phyloP scores from a whole-genome alignment of 1,284 basidiomycete species.

The Phaffia rhodozyma region DNA sequence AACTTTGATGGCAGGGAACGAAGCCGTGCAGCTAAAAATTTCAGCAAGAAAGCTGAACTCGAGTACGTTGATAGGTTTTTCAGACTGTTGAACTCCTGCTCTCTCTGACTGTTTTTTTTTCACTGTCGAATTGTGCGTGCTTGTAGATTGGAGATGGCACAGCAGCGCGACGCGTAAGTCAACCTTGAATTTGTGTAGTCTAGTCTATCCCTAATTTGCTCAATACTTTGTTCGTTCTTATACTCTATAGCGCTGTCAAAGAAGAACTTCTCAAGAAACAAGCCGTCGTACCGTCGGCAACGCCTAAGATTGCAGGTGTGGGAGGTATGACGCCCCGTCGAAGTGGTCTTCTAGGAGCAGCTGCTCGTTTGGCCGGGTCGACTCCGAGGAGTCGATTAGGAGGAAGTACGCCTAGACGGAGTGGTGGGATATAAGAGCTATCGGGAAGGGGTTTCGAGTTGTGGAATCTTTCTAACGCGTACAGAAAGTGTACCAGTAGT shows the following conservation, averaged over 20 bases:
- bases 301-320: conserved; percentile 13
- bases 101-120: background rate
- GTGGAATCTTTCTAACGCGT: background rate
- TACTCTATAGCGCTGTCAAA: conserved; percentile 44
- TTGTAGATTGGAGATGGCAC: conserved; percentile 59
- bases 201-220: conserved; percentile 5
- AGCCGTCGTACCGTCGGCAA: background rate
- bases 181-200: background rate
- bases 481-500: background rate
- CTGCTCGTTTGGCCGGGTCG: background rate
- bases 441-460: background rate
- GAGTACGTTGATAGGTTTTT: conserved; percentile 38
- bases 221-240: background rate
- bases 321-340: conserved; percentile 15
- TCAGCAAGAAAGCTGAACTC: conserved; percentile 75
- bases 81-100: too few species aligned
- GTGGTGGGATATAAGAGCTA: background rate
- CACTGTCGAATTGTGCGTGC: too few species aligned
- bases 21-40: conserved; percentile 69
- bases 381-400: background rate
- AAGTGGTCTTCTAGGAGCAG: conserved; percentile 5
- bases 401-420: conserved; percentile 5
- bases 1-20: conserved; percentile 68
- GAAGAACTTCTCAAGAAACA: conserved; percentile 1
- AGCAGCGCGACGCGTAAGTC: conserved; percentile 70